Conservation (phyloP, 2,329 filamentous ascomycete genomes). For the Fusarium sp. region DNA sequence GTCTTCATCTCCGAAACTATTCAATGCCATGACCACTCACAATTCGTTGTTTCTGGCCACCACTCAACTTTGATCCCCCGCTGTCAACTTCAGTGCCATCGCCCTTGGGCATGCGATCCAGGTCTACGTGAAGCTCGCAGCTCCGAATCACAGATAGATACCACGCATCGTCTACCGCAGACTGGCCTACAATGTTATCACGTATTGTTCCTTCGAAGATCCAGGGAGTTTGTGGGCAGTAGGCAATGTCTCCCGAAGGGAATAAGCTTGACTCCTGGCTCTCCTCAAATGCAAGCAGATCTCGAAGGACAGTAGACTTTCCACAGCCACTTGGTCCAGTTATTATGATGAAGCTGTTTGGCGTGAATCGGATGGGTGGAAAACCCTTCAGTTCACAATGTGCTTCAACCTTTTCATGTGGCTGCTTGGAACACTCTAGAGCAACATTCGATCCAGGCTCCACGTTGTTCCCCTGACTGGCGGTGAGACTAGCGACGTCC, state of each 20-base stretch:
- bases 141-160: not conserved
- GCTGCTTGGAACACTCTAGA: not conserved
- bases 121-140: not conserved
- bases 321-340: conserved; percentile 10
- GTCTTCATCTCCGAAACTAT: not conserved
- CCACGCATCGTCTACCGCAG: not conserved
- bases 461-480: not conserved
- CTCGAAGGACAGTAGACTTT: not conserved
- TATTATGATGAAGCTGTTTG: not conserved
- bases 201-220: conserved; percentile 1
- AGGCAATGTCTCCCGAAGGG: not conserved
- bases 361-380: not conserved
- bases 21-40: not conserved
- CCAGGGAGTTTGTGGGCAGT: conserved; percentile 3
- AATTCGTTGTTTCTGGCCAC: not conserved
- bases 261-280: not conserved
- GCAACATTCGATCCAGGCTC: not conserved
- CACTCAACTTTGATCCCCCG: conserved; percentile 3
- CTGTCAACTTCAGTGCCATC: not conserved
- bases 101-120: not conserved
- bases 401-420: not conserved
- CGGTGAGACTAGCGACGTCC: not conserved
- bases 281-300: not conserved
- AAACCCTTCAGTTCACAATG: not conserved
- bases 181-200: not conserved